These are phyloP conservation scores for Stagonosporopsis vannaccii DNA, from an alignment of 2,329 filamentous ascomycete species.

Conservation along the genomic window DNA sequence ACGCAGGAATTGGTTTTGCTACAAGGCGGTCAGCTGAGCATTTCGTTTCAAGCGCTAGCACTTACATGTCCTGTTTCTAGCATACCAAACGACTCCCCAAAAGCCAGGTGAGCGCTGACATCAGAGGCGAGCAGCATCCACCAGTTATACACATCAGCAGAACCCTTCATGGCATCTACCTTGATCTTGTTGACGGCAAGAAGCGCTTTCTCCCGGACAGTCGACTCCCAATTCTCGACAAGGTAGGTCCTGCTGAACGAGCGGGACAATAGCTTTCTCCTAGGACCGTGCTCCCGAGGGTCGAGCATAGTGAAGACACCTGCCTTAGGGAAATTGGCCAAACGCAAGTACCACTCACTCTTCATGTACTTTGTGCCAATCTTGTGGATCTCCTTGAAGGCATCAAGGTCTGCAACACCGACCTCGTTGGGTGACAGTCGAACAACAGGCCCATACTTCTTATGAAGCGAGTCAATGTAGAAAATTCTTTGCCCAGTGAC, in stretches of 20 bases:
- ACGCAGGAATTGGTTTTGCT: constrained; percentile 45
- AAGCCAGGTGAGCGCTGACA: constrained; percentile 46
- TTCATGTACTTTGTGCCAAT: constrained; percentile 41
- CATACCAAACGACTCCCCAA: constrained; percentile 51
- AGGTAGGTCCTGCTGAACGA: constrained; percentile 48
- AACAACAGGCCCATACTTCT: constrained; percentile 42
- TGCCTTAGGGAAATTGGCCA: constrained; percentile 35
- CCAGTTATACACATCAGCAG: constrained; percentile 48
- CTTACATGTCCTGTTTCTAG: constrained; percentile 48
- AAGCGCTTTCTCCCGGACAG: constrained; percentile 43
- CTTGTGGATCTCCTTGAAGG: constrained; percentile 41
- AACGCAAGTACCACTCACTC: constrained; percentile 35
- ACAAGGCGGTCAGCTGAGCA: background rate
- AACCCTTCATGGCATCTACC: constrained; percentile 28
- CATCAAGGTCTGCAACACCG: constrained; percentile 37
- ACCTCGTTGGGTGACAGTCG: constrained; percentile 43
- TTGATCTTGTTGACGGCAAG: constrained; percentile 46
- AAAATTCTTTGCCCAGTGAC: constrained; percentile 49
- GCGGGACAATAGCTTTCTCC: constrained; percentile 47
- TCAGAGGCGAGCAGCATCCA: constrained; percentile 52
- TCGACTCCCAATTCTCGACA: constrained; percentile 47
- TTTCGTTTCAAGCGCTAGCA: background rate
- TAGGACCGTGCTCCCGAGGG: constrained; percentile 42
- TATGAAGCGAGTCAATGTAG: constrained; percentile 50
- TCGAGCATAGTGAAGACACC: constrained; percentile 51